These are phyloP conservation scores for Evernia prunastri DNA, from an alignment of 495 filamentous ascomycete genomes.

Conservation along the genomic window DNA sequence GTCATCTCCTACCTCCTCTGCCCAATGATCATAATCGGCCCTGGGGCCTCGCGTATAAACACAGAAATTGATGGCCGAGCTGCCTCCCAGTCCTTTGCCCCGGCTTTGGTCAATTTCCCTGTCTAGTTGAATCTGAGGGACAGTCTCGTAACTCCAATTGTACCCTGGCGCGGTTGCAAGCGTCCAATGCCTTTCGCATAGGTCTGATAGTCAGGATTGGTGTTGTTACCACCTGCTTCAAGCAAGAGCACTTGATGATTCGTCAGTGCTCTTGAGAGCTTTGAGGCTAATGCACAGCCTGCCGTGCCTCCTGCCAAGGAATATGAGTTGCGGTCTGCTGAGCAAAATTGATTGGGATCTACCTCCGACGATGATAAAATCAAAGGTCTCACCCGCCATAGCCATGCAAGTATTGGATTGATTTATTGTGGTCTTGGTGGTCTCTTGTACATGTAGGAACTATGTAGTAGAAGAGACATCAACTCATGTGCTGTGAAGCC, in stretches of 20 bases:
- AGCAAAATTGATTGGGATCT: too few species aligned
- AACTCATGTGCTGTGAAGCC: too few species aligned
- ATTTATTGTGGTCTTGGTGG: too few species aligned
- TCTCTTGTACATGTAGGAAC: too few species aligned
- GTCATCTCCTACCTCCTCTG: constrained; percentile 34
- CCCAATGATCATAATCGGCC: constrained; percentile 57
- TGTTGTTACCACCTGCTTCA: constrained; percentile 49
- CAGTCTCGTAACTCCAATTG: constrained; percentile 57
- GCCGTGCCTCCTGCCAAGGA: constrained; percentile 46
- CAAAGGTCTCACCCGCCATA: too few species aligned
- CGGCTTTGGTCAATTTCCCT: constrained; percentile 51
- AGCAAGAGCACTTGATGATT: constrained; percentile 49
- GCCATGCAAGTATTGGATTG: too few species aligned
- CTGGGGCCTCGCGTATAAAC: constrained; percentile 49
- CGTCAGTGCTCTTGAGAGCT: constrained; percentile 38
- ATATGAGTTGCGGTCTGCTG: too few species aligned
- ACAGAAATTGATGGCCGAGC: constrained; percentile 57
- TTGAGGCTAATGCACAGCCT: constrained; percentile 43
- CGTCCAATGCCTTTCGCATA: constrained; percentile 47
- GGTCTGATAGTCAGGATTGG: constrained; percentile 40
- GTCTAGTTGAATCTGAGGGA: constrained; percentile 45
- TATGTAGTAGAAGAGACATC: too few species aligned
- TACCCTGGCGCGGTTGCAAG: constrained; percentile 38
- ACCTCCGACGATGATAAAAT: too few species aligned
- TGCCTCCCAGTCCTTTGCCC: constrained; percentile 54